Conservation (phyloP, 1,284 basidiomycete genomes). For the Naganishia sp. region DNA sequence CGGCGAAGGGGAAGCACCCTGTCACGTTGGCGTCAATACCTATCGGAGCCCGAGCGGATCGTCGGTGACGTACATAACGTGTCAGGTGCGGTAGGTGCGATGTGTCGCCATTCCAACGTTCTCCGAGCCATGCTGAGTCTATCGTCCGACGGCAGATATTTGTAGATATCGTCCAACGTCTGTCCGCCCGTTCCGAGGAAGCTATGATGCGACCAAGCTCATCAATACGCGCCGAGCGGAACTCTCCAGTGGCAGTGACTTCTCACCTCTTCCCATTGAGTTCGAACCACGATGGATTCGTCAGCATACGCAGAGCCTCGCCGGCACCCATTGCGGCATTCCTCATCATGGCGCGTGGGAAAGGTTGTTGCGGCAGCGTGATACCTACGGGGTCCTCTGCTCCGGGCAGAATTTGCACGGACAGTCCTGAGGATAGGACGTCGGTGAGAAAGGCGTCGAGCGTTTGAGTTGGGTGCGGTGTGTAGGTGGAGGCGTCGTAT, state of each 20-base stretch:
- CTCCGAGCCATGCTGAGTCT: conserved; percentile 72
- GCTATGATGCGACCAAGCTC: conserved; percentile 54
- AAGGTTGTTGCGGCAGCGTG: conserved; percentile 88
- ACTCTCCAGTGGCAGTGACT: conserved; percentile 7
- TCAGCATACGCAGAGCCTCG: conserved; percentile 72
- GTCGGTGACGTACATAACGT: conserved; percentile 67
- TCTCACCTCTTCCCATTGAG: conserved; percentile 54
- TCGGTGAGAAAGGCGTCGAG: conserved; percentile 74
- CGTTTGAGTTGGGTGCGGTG: conserved; percentile 69
- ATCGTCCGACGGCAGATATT: conserved; percentile 63
- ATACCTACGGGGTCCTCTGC: conserved; percentile 81
- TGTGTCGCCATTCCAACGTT: conserved; percentile 89
- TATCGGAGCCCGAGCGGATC: background rate
- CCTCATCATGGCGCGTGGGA: conserved; percentile 90
- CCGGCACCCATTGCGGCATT: conserved; percentile 61
- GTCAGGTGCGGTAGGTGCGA: conserved; percentile 97
- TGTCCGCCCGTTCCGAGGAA: conserved; percentile 87
- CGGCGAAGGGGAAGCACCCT: conserved; percentile 93
- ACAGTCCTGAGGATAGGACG: conserved; percentile 65
- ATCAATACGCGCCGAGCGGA: conserved; percentile 28
- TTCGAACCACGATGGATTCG: conserved; percentile 86
- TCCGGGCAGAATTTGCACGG: conserved; percentile 82
- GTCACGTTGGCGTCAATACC: background rate
- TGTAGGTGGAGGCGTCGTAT: conserved; percentile 65
- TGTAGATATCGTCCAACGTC: conserved; percentile 90